phyloP scores from a whole-genome alignment of 306 rosid genomes.

The Quercus parvula region DNA sequence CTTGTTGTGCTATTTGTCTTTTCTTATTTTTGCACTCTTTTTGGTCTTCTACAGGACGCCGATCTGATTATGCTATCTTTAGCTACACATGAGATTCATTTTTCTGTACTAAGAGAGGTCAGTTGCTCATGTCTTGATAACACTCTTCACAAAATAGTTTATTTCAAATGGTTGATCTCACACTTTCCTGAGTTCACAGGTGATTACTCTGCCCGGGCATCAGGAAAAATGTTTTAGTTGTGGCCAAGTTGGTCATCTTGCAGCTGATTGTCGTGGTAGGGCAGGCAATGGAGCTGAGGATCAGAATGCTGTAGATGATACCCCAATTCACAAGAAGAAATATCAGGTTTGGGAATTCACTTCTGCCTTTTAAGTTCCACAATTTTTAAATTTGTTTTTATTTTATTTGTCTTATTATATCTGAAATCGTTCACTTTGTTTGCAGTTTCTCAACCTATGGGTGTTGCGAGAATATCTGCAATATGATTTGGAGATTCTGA shows the following conservation, averaged over 20 bases:
- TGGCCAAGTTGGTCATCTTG: slow-evolving; percentile 94
- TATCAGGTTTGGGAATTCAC: slow-evolving; percentile 69
- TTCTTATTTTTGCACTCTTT: background rate
- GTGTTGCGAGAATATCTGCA: slow-evolving; percentile 87
- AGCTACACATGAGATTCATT: slow-evolving; percentile 96
- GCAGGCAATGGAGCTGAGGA: slow-evolving; percentile 46
- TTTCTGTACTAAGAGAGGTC: slow-evolving; percentile 96
- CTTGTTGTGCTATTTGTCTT: slow-evolving; percentile 1
- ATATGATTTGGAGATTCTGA: slow-evolving; percentile 67
- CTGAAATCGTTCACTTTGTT: slow-evolving; percentile 19
- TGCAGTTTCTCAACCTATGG: slow-evolving; percentile 85
- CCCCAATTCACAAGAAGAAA: slow-evolving; percentile 89
- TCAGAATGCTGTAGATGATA: slow-evolving; percentile 63
- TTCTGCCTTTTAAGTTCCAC: slow-evolving; percentile 16
- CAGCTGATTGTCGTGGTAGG: slow-evolving; percentile 86
- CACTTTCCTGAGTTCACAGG: slow-evolving; percentile 45
- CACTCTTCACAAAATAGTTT: slow-evolving; percentile 15
- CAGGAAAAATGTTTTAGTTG: slow-evolving; percentile 84
- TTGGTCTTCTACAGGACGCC: slow-evolving; percentile 68
- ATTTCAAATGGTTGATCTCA: slow-evolving; percentile 26
- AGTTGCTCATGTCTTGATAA: slow-evolving; percentile 30
- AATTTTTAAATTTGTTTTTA: slow-evolving; percentile 10
- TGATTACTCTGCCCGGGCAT: slow-evolving; percentile 80
- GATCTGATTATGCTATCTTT: slow-evolving; percentile 91
- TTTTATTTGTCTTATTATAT: slow-evolving; percentile 12